phyloP scores from a whole-genome alignment of 1,284 basidiomycete genomes.

The Fomitopsis schrenkii region DNA sequence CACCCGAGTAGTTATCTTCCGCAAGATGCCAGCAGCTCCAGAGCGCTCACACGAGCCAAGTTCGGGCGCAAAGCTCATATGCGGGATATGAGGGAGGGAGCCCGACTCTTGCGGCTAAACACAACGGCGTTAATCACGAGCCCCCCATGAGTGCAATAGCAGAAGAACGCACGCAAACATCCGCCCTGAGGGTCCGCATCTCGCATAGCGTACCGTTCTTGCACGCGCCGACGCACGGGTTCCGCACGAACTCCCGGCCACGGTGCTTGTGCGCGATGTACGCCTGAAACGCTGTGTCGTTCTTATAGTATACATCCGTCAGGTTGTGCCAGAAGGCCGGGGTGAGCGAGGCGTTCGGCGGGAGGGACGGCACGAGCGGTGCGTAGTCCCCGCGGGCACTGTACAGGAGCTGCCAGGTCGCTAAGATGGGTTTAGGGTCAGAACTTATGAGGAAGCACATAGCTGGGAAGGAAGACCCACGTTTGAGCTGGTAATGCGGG shows the following conservation, averaged over 20 bases:
- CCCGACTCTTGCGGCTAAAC: constrained; percentile 3
- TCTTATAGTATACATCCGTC: constrained; percentile 48
- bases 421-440: constrained; percentile 23
- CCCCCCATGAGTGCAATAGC: neutral
- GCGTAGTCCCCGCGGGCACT: constrained; percentile 51
- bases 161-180: constrained; percentile 41
- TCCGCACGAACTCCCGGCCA: constrained; percentile 27
- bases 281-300: constrained; percentile 44
- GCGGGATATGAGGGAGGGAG: constrained; percentile 3
- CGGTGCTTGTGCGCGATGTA: constrained; percentile 41
- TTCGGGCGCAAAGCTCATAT: neutral
- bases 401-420: constrained; percentile 53
- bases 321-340: constrained; percentile 60
- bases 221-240: constrained; percentile 38
- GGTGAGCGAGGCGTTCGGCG: constrained; percentile 26
- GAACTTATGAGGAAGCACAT: neutral
- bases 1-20: neutral
- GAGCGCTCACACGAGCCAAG: constrained; percentile 7
- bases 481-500: constrained; percentile 33
- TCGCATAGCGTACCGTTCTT: constrained; percentile 42
- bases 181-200: constrained; percentile 42
- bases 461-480: constrained; percentile 18
- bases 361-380: constrained; percentile 33
- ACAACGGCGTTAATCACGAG: neutral
- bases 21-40: constrained; percentile 9